These are phyloP conservation scores for Pyrenophora teres DNA, from an alignment of 2,329 filamentous ascomycete species.

Conservation along the genomic window DNA sequence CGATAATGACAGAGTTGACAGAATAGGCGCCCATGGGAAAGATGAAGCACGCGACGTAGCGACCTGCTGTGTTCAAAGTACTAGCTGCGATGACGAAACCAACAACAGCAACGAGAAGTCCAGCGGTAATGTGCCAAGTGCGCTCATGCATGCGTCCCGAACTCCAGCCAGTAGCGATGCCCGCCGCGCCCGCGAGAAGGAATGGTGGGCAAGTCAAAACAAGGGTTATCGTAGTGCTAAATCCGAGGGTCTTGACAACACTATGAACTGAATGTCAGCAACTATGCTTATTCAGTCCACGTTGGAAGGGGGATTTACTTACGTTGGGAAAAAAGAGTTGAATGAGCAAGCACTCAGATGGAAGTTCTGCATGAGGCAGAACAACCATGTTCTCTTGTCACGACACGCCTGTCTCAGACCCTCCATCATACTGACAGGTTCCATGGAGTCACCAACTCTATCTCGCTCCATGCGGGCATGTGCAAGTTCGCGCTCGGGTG, in stretches of 20 bases:
- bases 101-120: slow-evolving; percentile 48
- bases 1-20: slow-evolving; percentile 39
- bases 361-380: slow-evolving; percentile 41
- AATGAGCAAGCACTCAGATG: slow-evolving; percentile 37
- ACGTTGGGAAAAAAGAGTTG: slow-evolving; percentile 43
- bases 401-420: slow-evolving; percentile 36
- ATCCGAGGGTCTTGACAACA: slow-evolving; percentile 46
- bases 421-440: slow-evolving; percentile 32
- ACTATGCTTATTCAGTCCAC: no score
- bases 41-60: slow-evolving; percentile 39
- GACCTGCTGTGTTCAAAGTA: slow-evolving; percentile 34
- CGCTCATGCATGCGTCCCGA: slow-evolving; percentile 57
- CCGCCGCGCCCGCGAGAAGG: slow-evolving; percentile 51
- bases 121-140: slow-evolving; percentile 56
- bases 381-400: slow-evolving; percentile 38
- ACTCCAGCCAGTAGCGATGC: slow-evolving; percentile 56
- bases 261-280: slow-evolving; percentile 10
- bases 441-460: slow-evolving; percentile 52
- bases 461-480: slow-evolving; percentile 51
- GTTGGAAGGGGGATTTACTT: slow-evolving; percentile 7
- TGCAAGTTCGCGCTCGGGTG: slow-evolving; percentile 51
- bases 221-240: slow-evolving; percentile 43
- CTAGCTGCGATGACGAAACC: slow-evolving; percentile 49
- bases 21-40: slow-evolving; percentile 39
- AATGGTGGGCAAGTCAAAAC: slow-evolving; percentile 56